Evolutionary conservation across 768 basidiomycete genomes (phyloP).

Genomic region (Trametes meyenii): DNA sequence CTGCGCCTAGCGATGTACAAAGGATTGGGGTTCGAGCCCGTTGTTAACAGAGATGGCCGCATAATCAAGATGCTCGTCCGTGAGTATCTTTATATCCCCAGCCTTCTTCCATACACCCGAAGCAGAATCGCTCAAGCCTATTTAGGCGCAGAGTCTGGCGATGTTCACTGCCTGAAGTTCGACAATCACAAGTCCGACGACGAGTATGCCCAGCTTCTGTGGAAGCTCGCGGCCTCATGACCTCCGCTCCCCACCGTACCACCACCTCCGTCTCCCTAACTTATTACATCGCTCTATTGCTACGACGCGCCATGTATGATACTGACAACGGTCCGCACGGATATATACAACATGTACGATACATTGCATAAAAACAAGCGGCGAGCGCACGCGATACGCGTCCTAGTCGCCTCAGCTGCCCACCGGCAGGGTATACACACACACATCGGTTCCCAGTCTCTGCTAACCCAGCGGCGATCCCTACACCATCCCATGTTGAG

Average conservation of each 20-base stretch:
- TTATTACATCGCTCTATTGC: not conserved
- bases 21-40: constrained; percentile 71
- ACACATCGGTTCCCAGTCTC: too few relatives aligned
- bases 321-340: not conserved
- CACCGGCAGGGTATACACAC: not conserved
- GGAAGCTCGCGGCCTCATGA: constrained; percentile 42
- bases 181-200: constrained; percentile 33
- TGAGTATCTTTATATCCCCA: constrained; percentile 41
- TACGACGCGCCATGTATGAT: not conserved
- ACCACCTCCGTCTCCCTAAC: not conserved
- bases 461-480: too few relatives aligned
- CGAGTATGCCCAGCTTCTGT: constrained; percentile 37
- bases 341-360: constrained; percentile 11
- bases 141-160: constrained; percentile 49
- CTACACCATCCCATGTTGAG: constrained; percentile 15
- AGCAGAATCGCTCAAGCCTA: not conserved
- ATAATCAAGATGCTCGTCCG: constrained; percentile 68
- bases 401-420: not conserved
- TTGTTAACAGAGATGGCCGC: constrained; percentile 54
- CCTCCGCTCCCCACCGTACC: constrained; percentile 4
- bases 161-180: constrained; percentile 40
- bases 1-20: constrained; percentile 70
- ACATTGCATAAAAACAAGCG: not conserved
- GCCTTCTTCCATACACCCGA: not conserved
- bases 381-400: not conserved